Evolutionary conservation across 2,329 filamentous ascomycete genomes (phyloP), one percentile per base, ranked within the genome.

Genomic region (Pezizomycotina sp.): DNA sequence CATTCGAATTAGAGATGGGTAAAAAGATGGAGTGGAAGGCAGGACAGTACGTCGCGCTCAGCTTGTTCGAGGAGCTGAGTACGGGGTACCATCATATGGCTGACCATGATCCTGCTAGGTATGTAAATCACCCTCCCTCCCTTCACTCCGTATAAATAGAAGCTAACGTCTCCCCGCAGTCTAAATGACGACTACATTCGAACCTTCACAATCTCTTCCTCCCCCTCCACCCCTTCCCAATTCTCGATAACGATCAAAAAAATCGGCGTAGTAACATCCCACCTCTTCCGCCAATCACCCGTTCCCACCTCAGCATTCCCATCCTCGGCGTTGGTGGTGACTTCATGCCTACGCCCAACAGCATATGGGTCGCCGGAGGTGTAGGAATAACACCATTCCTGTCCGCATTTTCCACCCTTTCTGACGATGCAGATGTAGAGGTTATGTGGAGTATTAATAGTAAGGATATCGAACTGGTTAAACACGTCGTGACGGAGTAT

Each of bases 131-230:
- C n/a, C n/a, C n/a, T n/a, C n/a, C n/a, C n/a, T n/a, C n/a, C n/a
- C n/a, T n/a, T n/a, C n/a, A n/a, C n/a, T n/a, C n/a, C n/a, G n/a
- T n/a, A n/a, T n/a, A n/a, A n/a, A n/a, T n/a, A n/a, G n/a, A n/a
- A n/a, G n/a, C n/a, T n/a, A n/a, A n/a, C n/a, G n/a, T n/a, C n/a
- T n/a, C n/a, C 82, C 4, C 65, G 66, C 46, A 78, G 72, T 48
- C 55, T 92, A 10, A 92, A 92, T 49, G 82, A 92, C 52, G 81
- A 92, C 53, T 84, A 71, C 44, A 62, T 89, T 4, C 64, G 82
- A 18, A 91, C 81, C 0, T 92, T 92, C 51, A 92, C 82, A 2
- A 66, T 92, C 0, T 79, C 76, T 1, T 79, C 67, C 2, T 56
- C 60, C 1, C 69, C 73, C 41, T 33, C 54, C 46, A 30, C 54